phyloP scores from a whole-genome alignment of 352 stramenopile species.

The Phytophthora pseudosyringae region DNA sequence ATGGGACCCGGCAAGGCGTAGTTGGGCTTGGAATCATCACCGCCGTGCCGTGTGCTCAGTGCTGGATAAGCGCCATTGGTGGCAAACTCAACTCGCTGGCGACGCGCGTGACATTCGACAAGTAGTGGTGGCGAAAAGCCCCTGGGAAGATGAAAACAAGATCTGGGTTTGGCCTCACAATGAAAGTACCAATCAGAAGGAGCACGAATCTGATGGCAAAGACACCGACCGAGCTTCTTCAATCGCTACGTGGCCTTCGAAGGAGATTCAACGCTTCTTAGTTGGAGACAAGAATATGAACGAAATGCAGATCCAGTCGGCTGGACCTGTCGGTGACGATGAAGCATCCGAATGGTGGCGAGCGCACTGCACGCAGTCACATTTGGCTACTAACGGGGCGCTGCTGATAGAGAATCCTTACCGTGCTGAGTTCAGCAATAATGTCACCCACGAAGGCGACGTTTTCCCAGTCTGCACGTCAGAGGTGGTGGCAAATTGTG shows the following conservation, averaged over 20 bases:
- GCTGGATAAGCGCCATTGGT: slow-evolving; percentile 51
- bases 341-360: slow-evolving; percentile 65
- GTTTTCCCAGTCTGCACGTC: slow-evolving; percentile 45
- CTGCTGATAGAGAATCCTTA: slow-evolving; percentile 17
- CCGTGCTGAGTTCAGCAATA: slow-evolving; percentile 30
- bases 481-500: slow-evolving; percentile 54
- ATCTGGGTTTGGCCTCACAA: slow-evolving; percentile 55
- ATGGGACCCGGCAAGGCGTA: slow-evolving; percentile 32
- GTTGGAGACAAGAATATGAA: slow-evolving; percentile 15
- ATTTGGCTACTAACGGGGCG: slow-evolving; percentile 31
- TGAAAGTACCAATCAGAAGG: slow-evolving; percentile 12
- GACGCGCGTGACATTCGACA: slow-evolving; percentile 52
- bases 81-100: slow-evolving; percentile 57
- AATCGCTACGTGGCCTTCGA: slow-evolving; percentile 18
- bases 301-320: background rate
- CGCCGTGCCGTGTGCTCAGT: slow-evolving; percentile 37
- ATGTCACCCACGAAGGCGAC: slow-evolving; percentile 29
- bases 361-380: slow-evolving; percentile 60
- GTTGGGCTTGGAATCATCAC: slow-evolving; percentile 51
- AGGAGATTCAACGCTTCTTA: slow-evolving; percentile 51
- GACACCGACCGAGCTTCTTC: background rate
- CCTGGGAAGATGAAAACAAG: slow-evolving; percentile 54
- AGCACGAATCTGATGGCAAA: background rate
- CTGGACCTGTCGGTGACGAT: slow-evolving; percentile 30
- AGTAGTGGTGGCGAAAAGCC: slow-evolving; percentile 41